Evolutionary conservation across 2,329 filamentous ascomycete species (phyloP), one percentile per base, ranked within the genome.

Genomic region (Claviceps sp.): DNA sequence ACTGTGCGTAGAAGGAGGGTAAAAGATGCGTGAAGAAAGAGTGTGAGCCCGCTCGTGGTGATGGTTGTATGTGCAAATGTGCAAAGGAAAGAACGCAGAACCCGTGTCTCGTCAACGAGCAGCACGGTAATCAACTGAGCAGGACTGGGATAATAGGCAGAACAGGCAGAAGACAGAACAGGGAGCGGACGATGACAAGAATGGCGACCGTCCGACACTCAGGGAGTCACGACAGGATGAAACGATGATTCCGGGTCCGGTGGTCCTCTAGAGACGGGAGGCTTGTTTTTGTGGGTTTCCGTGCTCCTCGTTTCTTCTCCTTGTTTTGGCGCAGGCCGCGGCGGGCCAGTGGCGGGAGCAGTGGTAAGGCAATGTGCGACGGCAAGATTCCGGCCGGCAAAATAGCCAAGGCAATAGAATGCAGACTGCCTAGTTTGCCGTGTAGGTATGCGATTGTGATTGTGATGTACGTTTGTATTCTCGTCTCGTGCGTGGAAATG

Each of bases 281-380:
- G 45, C 30, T 34, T 26, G 17, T 34, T 50, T 45, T 38, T 50
- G 48, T 38, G 48, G 42, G 4, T 8, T 42, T n/a, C 4, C 30
- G 30, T 34, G 19, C 42, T 24, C 42, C 42, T 48, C 2, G 7
- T 11, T 24, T 19, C 39, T 49, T 41, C 30, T 34, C n/a, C 48
- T 13, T 48, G 52, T 47, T 48, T 40, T 48, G 44, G 39, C 34
- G 40, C 19, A 47, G 41, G 45, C 45, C 40, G 44, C 19, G 41
- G 19, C 50, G 50, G 50, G 49, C 47, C 50, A 38, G 43, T 50
- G 19, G 46, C 50, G 47, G 43, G 2, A 38, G 44, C 24, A 42
- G 48, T 38, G 47, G 24, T 7, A 45, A 47, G n/a, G 42, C 5
- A 34, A 34, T 34, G 30, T 34, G 30, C 30, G 30, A 34, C 30